phyloP scores from a whole-genome alignment of 179 eudicot genomes.

The Carnegiea gigantea region DNA sequence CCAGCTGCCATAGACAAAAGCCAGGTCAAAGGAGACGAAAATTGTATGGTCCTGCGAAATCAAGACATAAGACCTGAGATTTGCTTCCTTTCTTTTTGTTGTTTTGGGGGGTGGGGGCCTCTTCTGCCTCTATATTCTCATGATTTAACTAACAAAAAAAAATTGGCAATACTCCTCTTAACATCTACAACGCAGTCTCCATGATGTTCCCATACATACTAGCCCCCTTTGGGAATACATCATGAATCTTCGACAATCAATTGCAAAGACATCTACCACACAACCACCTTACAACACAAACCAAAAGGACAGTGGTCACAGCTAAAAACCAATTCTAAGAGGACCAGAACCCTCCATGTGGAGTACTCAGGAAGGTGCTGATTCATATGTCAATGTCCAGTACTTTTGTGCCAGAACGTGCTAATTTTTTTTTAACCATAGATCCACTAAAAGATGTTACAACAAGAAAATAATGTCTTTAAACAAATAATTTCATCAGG shows the following conservation, averaged over 20 bases:
- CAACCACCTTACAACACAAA: background rate
- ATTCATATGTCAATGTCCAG: background rate
- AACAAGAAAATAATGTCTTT: background rate
- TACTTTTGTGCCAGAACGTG: background rate
- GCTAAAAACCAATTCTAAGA: background rate
- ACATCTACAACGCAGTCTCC: too few species aligned
- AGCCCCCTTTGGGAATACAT: too few species aligned
- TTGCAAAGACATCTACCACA: too few species aligned
- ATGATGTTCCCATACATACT: too few species aligned
- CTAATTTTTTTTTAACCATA: background rate
- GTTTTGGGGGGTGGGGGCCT: too few species aligned
- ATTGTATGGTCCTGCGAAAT: background rate
- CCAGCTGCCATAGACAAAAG: constrained; percentile 51
- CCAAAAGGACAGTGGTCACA: background rate
- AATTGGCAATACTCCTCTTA: too few species aligned
- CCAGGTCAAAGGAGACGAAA: background rate
- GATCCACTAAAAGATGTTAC: background rate
- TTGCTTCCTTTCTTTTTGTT: too few species aligned
- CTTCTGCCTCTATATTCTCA: too few species aligned
- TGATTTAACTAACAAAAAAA: too few species aligned
- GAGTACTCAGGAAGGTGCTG: background rate
- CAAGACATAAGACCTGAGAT: background rate
- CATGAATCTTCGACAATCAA: too few species aligned
- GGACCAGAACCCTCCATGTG: background rate
- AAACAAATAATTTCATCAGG: too few species aligned